A percentile compares a stretch with the other conserved stretches of the same genome.
phyloP scores from a whole-genome alignment of 2,329 filamentous ascomycete species.

The Xylaria sp. region DNA sequence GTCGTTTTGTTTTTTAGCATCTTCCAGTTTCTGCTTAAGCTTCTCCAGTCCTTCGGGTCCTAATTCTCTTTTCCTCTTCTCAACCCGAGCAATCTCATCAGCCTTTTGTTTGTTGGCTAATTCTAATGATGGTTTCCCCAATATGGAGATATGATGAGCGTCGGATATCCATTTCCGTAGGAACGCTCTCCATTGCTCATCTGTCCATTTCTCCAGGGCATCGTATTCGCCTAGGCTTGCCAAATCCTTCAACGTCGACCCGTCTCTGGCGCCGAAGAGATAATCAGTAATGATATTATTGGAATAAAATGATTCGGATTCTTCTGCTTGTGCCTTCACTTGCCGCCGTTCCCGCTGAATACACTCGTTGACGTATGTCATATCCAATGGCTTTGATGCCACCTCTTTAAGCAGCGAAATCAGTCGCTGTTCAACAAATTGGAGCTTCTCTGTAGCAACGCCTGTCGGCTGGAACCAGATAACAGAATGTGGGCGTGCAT shows the following conservation, averaged over 20 bases:
- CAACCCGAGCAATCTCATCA: constrained; percentile 81
- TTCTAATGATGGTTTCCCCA: constrained; percentile 85
- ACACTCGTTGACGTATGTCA: constrained; percentile 90
- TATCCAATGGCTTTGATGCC: constrained; percentile 82
- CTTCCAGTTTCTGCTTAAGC: constrained; percentile 79
- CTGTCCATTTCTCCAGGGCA: constrained; percentile 79
- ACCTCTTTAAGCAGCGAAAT: constrained; percentile 86
- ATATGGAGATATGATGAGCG: constrained; percentile 85
- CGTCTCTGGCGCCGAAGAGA: constrained; percentile 87
- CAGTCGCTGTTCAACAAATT: constrained; percentile 84
- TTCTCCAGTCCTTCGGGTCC: constrained; percentile 84
- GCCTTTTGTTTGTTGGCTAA: constrained; percentile 83
- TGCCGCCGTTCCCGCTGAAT: constrained; percentile 83
- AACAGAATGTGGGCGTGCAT: constrained; percentile 81
- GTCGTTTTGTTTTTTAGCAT: constrained; percentile 89
- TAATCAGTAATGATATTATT: constrained; percentile 91
- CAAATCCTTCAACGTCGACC: constrained; percentile 75
- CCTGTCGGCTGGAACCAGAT: constrained; percentile 89
- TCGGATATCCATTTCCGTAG: constrained; percentile 86
- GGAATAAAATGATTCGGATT: constrained; percentile 82
- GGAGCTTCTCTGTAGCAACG: constrained; percentile 87
- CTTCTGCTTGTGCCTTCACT: constrained; percentile 85
- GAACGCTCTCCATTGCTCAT: constrained; percentile 85
- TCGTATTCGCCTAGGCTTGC: constrained; percentile 70
- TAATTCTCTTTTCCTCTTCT: constrained; percentile 80